Evolutionary conservation across 1,139 yeast genomes (phyloP), one percentile per base, ranked within the genome.

Genomic region (Nakaseomyces delphensis): DNA sequence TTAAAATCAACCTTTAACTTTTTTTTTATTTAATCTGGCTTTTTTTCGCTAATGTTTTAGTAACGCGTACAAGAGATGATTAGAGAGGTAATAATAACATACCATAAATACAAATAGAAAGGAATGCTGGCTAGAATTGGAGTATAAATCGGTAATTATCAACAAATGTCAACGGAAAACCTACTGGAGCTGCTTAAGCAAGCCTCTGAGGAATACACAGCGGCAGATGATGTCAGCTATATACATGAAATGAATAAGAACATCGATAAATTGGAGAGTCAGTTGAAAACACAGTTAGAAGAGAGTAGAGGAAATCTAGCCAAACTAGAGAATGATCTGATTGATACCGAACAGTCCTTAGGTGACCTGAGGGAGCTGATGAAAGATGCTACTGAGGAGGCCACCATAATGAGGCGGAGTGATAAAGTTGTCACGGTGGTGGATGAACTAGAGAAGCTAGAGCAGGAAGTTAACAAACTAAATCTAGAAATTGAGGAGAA

Each of bases 381-480:
- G 37, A 33, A 33, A 18, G 37, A 33, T 13, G 37, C 37, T 8
- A 42, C 48, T 23, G 43, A 47, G 20, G 54, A 50, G 18, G 42
- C 53, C 6, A 44, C 48, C 24, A 43, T 43, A 16, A 42, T 45
- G 32, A 42, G 40, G 3, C 44, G 50, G 18, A 42, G 48, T 23
- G 51, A 50, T 19, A 49, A 48, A 18, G 28, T 56, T 6, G 41
- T 45, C 2, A 40, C 43, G 15, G 43, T 49, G 8, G 45, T 50
- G 1, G 42, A 50, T n/a, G 57, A 57, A 28, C 40, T 57, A 3
- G 56, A 54, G 36, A 40, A 25, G 5, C 33, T 56, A n/a, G 60
- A 56, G 39, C 41, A 43, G 5, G 42, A 47, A 3, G 40, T 52
- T 10, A 48, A 46, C 7, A 32, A 39, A 6, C 38, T 52, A 35